Evolutionary conservation across 768 basidiomycete genomes (phyloP).

Genomic region (Dendrothele bispora): DNA sequence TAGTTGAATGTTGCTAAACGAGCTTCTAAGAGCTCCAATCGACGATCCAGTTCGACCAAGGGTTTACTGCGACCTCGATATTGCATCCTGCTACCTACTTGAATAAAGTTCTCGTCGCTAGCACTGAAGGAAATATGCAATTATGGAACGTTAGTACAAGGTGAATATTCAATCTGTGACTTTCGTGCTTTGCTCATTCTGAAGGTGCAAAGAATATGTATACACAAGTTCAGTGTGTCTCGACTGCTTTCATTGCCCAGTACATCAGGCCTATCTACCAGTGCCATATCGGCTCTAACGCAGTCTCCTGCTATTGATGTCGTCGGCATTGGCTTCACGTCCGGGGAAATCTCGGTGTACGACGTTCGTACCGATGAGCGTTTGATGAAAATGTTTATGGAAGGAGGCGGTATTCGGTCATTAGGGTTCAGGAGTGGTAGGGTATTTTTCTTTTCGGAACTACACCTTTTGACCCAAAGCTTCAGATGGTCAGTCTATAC

Average conservation of each 20-base stretch:
- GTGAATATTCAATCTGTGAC: constrained; percentile 39
- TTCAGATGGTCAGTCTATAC: constrained; percentile 81
- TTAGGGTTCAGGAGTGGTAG: constrained; percentile 86
- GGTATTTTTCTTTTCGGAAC: constrained; percentile 10
- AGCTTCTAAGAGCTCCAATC: constrained; percentile 32
- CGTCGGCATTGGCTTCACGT: constrained; percentile 87
- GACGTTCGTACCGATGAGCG: constrained; percentile 90
- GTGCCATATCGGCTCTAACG: constrained; percentile 72
- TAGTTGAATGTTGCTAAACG: not conserved
- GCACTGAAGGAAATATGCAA: constrained; percentile 78
- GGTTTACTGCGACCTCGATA: constrained; percentile 82
- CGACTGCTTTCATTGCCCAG: constrained; percentile 45
- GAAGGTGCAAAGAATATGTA: constrained; percentile 70
- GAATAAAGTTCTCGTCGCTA: constrained; percentile 90
- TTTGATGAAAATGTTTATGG: constrained; percentile 88
- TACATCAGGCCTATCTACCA: constrained; percentile 24
- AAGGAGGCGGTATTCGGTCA: constrained; percentile 74
- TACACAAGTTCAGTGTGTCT: constrained; percentile 72
- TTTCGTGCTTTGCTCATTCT: too few relatives aligned
- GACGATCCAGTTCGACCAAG: constrained; percentile 75
- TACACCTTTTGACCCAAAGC: constrained; percentile 1
- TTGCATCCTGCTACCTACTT: constrained; percentile 96
- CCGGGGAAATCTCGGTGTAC: constrained; percentile 85
- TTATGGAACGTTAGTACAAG: constrained; percentile 92
- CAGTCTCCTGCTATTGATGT: constrained; percentile 98